phyloP scores from a whole-genome alignment of 495 filamentous ascomycete genomes.

The Aspergillus homomorphus region DNA sequence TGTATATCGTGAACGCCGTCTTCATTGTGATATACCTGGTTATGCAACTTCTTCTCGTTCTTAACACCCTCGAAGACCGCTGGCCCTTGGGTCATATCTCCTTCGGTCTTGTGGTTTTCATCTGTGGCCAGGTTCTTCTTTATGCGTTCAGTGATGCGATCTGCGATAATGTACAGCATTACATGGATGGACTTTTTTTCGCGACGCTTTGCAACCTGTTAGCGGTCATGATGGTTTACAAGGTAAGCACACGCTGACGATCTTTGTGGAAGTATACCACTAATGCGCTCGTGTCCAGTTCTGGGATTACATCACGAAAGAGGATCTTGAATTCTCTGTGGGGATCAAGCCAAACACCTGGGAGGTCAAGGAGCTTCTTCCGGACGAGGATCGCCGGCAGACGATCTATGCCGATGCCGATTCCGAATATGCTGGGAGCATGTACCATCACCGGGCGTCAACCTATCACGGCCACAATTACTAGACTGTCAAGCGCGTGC shows the following conservation, averaged over 20 bases:
- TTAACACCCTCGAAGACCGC: constrained; percentile 86
- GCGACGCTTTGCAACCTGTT: constrained; percentile 90
- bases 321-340: constrained; percentile 97
- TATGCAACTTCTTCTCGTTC: constrained; percentile 83
- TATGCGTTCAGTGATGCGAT: constrained; percentile 86
- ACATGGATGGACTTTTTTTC: constrained; percentile 93
- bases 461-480: constrained; percentile 35
- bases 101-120: constrained; percentile 91
- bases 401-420: constrained; percentile 70
- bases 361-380: constrained; percentile 93
- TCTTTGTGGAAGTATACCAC: constrained; percentile 1
- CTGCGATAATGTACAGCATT: constrained; percentile 84
- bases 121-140: constrained; percentile 87
- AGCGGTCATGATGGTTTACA: constrained; percentile 99
- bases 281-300: constrained; percentile 55
- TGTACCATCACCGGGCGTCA: constrained; percentile 53
- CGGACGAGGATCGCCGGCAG: constrained; percentile 80
- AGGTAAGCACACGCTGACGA: constrained; percentile 54
- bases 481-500: constrained; percentile 10
- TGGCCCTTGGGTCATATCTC: constrained; percentile 93
- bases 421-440: constrained; percentile 59
- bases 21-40: constrained; percentile 81
- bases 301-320: constrained; percentile 98
- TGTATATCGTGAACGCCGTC: constrained; percentile 88
- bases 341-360: constrained; percentile 93